Evolutionary conservation across 2,329 filamentous ascomycete species (phyloP).

Genomic region (Fusarium succisae): DNA sequence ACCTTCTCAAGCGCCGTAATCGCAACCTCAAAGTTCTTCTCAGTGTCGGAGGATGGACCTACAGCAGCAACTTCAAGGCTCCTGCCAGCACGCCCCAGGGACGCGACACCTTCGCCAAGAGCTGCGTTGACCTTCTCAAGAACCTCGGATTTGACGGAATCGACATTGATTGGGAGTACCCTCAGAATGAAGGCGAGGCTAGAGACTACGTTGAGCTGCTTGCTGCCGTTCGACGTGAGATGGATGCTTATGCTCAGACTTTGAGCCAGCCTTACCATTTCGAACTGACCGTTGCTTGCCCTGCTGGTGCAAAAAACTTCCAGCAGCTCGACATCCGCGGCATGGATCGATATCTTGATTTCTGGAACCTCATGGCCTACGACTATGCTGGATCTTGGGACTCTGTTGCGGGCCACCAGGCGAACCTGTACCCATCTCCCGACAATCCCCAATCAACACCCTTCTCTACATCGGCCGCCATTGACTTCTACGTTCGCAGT

Average conservation of each 20-base stretch:
- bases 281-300: constrained; percentile 71
- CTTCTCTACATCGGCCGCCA: constrained; percentile 76
- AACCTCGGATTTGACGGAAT: constrained; percentile 81
- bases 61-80: constrained; percentile 81
- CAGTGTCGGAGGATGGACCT: constrained; percentile 93
- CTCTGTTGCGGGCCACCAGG: constrained; percentile 74
- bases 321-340: constrained; percentile 67
- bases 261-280: constrained; percentile 61
- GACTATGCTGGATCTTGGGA: constrained; percentile 91
- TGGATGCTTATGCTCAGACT: constrained; percentile 65
- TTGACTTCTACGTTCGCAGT: constrained; percentile 73
- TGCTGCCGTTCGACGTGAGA: constrained; percentile 61
- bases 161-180: constrained; percentile 77
- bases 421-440: constrained; percentile 75
- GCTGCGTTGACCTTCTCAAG: constrained; percentile 78
- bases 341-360: constrained; percentile 75
- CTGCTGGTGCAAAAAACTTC: constrained; percentile 71
- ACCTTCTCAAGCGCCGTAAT: constrained; percentile 82
- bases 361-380: constrained; percentile 89
- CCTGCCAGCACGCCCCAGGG: constrained; percentile 77
- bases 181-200: constrained; percentile 63
- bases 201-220: constrained; percentile 68
- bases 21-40: constrained; percentile 86
- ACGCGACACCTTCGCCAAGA: constrained; percentile 75
- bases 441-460: constrained; percentile 73